These are phyloP conservation scores for Suzukiozyma palmioleophila DNA, from an alignment of 1,139 yeast species.

Conservation along the genomic window DNA sequence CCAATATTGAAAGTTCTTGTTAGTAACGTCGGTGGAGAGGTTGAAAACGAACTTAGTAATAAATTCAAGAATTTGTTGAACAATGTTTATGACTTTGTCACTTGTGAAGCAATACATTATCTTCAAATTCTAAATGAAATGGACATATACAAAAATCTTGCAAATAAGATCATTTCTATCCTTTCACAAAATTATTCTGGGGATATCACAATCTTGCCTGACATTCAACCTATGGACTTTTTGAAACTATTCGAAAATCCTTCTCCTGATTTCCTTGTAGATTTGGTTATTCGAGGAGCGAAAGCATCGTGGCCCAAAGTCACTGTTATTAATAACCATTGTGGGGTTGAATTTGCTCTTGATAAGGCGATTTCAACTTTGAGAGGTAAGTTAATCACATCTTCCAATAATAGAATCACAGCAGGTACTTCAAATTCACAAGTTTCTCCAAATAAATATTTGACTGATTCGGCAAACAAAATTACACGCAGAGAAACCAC, in stretches of 20 bases:
- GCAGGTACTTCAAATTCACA: slow-evolving; percentile 1
- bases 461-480: slow-evolving; percentile 3
- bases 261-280: slow-evolving; percentile 64
- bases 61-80: slow-evolving; percentile 51
- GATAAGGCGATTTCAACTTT: slow-evolving; percentile 71
- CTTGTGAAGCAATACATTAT: slow-evolving; percentile 75
- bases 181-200: slow-evolving; percentile 88
- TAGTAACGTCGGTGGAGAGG: slow-evolving; percentile 66
- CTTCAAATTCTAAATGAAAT: slow-evolving; percentile 68
- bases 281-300: slow-evolving; percentile 78
- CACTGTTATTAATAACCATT: slow-evolving; percentile 78
- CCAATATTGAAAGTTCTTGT: slow-evolving; percentile 73
- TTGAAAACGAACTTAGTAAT: slow-evolving; percentile 58
- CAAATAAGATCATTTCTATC: slow-evolving; percentile 70
- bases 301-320: slow-evolving; percentile 92
- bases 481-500: slow-evolving; percentile 3
- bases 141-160: slow-evolving; percentile 68
- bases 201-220: slow-evolving; percentile 87
- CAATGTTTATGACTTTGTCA: slow-evolving; percentile 53
- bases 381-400: slow-evolving; percentile 59
- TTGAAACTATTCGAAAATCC: slow-evolving; percentile 73
- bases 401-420: slow-evolving; percentile 21
- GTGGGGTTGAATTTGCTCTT: slow-evolving; percentile 82
- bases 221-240: slow-evolving; percentile 55
- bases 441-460: background rate